phyloP scores from a whole-genome alignment of 495 filamentous ascomycete species.

The Neurospora tetrasperma region DNA sequence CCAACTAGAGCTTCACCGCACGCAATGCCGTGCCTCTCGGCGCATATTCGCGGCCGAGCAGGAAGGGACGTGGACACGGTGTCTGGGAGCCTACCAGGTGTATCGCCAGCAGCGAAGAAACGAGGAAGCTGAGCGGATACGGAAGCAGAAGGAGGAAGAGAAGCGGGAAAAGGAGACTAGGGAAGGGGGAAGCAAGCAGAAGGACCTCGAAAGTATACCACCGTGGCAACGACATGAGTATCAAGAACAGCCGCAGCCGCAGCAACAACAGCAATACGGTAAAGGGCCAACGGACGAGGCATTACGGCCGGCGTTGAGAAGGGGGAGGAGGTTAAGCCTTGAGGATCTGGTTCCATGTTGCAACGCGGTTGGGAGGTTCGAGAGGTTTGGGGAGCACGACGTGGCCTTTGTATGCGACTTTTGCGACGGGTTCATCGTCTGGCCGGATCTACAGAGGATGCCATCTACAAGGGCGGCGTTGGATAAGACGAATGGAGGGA shows the following conservation, averaged over 20 bases:
- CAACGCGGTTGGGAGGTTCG: constrained; percentile 31
- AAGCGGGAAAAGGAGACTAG: background rate
- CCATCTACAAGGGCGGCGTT: constrained; percentile 24
- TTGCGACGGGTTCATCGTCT: constrained; percentile 39
- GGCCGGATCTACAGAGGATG: constrained; percentile 33
- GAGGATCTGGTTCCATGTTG: constrained; percentile 29
- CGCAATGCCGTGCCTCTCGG: constrained; percentile 36
- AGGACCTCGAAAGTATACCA: constrained; percentile 1
- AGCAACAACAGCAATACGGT: constrained; percentile 1
- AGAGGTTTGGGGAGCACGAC: constrained; percentile 31
- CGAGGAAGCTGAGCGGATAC: constrained; percentile 10
- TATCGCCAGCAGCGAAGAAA: constrained; percentile 26
- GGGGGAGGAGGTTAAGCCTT: constrained; percentile 10
- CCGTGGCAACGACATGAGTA: constrained; percentile 13
- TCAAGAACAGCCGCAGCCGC: constrained; percentile 2
- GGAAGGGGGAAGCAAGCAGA: background rate
- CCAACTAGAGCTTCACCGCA: constrained; percentile 32
- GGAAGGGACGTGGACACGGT: constrained; percentile 17
- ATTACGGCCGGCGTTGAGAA: constrained; percentile 1
- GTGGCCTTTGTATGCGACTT: constrained; percentile 41
- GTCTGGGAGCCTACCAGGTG: constrained; percentile 36
- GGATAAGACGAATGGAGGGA: background rate
- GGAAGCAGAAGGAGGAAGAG: constrained; percentile 4
- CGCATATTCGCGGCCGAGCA: constrained; percentile 34
- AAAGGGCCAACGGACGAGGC: constrained; percentile 1